Evolutionary conservation across 1,284 basidiomycete genomes (phyloP), one percentile per base, ranked within the genome.

Genomic region (Exsudoporus floridanus): DNA sequence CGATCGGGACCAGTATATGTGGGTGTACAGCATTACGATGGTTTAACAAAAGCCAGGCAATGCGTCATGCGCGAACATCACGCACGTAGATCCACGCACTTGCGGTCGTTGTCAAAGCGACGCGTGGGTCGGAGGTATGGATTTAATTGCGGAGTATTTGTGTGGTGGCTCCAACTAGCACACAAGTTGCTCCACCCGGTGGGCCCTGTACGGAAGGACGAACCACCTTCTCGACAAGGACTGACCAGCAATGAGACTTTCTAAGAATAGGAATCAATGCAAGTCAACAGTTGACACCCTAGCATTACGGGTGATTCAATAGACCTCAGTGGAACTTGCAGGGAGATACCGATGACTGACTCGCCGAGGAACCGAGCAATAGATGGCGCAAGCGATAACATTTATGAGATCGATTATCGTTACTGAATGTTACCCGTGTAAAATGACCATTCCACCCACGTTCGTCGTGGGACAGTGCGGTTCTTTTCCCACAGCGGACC

Each of bases 41-140:
- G 37, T 12, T 35, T 19, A 50, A 39, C 40, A 48, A 21, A 41
- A 28, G 25, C 19, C 25, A 16, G 31, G 42, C 60, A 52, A 50
- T 45, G 61, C 48, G 52, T 57, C 49, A 43, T 53, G 51, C 49
- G 35, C 31, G 39, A 47, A 42, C 36, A 54, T 65, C 58, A 54
- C 36, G 19, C 40, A 38, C n/a, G 53, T 33, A 49, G 36, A 35
- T 30, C 36, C 46, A 59, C 53, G 50, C 50, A 39, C 39, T 34
- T 46, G 53, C 45, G 34, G 43, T 38, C 18, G 28, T 57, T 35
- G 44, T 41, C n/a, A 53, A 37, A 23, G n/a, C 25, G 21, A 21
- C 16, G 33, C 5, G 18, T 28, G 46, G 18, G 25, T 37, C 21
- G 35, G 21, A 34, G 28, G 25, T 18, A 40, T 25, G n/a, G 33